Evolutionary conservation across 352 stramenopile genomes (phyloP), one percentile per base, ranked within the genome.

Genomic region (Pythium sp.): DNA sequence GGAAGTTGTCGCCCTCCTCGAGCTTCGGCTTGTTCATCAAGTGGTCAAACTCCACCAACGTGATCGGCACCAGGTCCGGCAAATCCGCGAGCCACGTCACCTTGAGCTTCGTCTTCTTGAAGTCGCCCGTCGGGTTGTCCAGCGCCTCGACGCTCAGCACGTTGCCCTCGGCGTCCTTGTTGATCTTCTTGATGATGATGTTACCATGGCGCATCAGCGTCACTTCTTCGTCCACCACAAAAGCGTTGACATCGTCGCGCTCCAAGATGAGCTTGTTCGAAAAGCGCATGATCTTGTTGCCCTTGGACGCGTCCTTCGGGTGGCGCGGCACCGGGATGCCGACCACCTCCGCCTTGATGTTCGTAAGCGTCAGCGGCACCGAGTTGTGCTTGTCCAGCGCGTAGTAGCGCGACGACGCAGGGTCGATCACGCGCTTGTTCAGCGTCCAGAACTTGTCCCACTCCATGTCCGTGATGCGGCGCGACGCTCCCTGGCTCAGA

Each of bases 401-500:
- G 82, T 99, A 99, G 87, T 98, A 99, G 55, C 98, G 92, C 64
- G 89, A 93, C 2, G 97, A 93, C 18, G 81, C 91, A 14, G 93
- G 94, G 80, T 99, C 98, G 65, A 99, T 90, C 68, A 99, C 90
- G 64, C 98, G 97, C 87, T 99, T 99, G 90, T 99, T 99, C 66
- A 98, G 87, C 14, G 94, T 97, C 97, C 97, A 99, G 72, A 99
- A 99, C 77, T 99, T 99, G 84, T 98, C 96, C 97, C 98, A 99
- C 68, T 99, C 97, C 97, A 99, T 99, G 72, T 98, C 98, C 30
- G 98, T 97, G 67, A 99, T 96, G 68, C 96, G 91, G 59, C 96
- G 92, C 57, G 93, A 98, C 51, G 96, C 96, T 61, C 98, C 98
- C 77, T 99, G 97, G 60, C 84, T 94, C 78, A 99, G 77, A 64